These are phyloP conservation scores for Limonium bicolor DNA, from an alignment of 148 eudicot species.

Conservation along the genomic window DNA sequence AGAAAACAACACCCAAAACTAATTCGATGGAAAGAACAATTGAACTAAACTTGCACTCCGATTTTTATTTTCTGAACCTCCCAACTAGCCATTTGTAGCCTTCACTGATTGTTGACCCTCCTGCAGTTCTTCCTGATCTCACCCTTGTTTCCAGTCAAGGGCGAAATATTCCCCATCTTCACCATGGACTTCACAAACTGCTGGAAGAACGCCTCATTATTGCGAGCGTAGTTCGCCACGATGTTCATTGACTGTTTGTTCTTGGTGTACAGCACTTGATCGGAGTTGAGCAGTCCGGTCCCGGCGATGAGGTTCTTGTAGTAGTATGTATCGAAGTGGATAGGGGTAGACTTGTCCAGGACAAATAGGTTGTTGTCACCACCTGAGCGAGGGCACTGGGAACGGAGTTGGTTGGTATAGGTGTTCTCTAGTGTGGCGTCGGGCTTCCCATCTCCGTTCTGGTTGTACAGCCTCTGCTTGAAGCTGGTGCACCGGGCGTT, in stretches of 20 bases:
- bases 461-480: slow-evolving; percentile 89
- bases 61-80: no score
- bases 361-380: slow-evolving; percentile 67
- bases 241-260: slow-evolving; percentile 20
- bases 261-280: slow-evolving; percentile 32
- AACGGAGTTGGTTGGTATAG: slow-evolving; percentile 39
- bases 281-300: slow-evolving; percentile 44
- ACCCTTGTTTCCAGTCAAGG: slow-evolving; percentile 42
- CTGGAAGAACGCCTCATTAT: slow-evolving; percentile 40
- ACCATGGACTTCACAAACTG: slow-evolving; percentile 73
- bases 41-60: no score
- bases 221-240: slow-evolving; percentile 37
- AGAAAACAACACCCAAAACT: no score
- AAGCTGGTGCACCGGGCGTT: slow-evolving; percentile 61
- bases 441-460: slow-evolving; percentile 41
- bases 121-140: slow-evolving; percentile 68
- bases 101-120: slow-evolving; percentile 36
- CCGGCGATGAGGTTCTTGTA: slow-evolving; percentile 31
- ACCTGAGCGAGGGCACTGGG: slow-evolving; percentile 54
- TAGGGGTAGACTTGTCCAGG: slow-evolving; percentile 28
- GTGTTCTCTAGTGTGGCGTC: slow-evolving; percentile 35
- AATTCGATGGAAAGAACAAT: no score
- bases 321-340: slow-evolving; percentile 38
- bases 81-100: no score
- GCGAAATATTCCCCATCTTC: slow-evolving; percentile 70